These are phyloP conservation scores for Chaetomiaceae sp. DNA, from an alignment of 2,329 filamentous ascomycete genomes.

Conservation along the genomic window DNA sequence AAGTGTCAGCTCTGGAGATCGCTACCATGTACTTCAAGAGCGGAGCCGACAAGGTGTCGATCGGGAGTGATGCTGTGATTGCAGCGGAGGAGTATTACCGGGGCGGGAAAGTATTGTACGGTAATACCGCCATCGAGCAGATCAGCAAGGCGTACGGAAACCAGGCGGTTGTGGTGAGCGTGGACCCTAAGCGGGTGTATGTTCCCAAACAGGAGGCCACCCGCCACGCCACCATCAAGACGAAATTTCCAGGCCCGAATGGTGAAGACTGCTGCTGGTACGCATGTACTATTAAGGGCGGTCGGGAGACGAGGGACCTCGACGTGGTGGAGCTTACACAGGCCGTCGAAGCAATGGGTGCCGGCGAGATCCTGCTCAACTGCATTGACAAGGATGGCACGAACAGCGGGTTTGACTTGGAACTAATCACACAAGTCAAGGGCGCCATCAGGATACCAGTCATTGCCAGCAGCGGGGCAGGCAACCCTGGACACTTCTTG, in stretches of 20 bases:
- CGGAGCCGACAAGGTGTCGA: slow-evolving; percentile 95
- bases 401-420: slow-evolving; percentile 90
- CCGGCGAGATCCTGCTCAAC: slow-evolving; percentile 91
- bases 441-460: slow-evolving; percentile 83
- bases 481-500: slow-evolving; percentile 79
- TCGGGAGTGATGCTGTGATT: slow-evolving; percentile 88
- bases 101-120: slow-evolving; percentile 62
- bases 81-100: slow-evolving; percentile 90
- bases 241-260: slow-evolving; percentile 62
- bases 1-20: slow-evolving; percentile 85
- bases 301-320: slow-evolving; percentile 87
- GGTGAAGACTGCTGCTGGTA: slow-evolving; percentile 91
- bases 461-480: slow-evolving; percentile 90
- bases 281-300: slow-evolving; percentile 93
- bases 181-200: slow-evolving; percentile 91
- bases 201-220: slow-evolving; percentile 67
- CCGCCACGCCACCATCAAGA: slow-evolving; percentile 69
- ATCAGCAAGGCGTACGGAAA: slow-evolving; percentile 92
- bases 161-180: slow-evolving; percentile 92
- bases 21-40: slow-evolving; percentile 97
- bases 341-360: slow-evolving; percentile 93
- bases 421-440: slow-evolving; percentile 87
- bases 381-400: slow-evolving; percentile 97
- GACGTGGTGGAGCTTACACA: slow-evolving; percentile 84
- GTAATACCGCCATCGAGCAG: slow-evolving; percentile 88